Percentiles rank a stretch among this genome's conserved stretches.
Conservation (phyloP, 441 rosid species). For the Erodium chrysanthum region DNA sequence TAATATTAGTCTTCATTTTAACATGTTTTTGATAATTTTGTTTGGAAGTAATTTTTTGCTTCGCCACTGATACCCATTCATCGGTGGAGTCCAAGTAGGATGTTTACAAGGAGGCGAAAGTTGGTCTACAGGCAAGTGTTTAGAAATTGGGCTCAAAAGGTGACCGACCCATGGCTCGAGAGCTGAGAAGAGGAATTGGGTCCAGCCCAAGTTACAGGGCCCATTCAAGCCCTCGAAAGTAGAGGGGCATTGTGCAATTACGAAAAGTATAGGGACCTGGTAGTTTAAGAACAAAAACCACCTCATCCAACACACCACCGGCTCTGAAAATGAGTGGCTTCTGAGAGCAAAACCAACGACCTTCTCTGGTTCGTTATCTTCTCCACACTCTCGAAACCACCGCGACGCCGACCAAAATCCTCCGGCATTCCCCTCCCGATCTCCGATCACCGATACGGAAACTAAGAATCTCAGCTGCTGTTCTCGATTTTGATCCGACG, state of each 20-base stretch:
- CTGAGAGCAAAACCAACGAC: not conserved
- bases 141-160: no score
- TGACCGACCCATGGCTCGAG: no score
- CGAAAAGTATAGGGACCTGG: not conserved
- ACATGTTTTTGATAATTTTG: no score
- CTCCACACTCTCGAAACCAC: constrained; percentile 3
- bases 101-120: no score
- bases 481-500: not conserved
- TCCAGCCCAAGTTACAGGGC: no score
- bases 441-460: not conserved
- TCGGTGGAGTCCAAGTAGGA: no score
- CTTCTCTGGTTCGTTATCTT: constrained; percentile 5
- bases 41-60: no score
- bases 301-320: not conserved
- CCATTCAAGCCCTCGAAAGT: not conserved
- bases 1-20: no score
- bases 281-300: not conserved
- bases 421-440: not conserved
- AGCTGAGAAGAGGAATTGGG: no score
- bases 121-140: no score
- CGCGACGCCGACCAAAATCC: not conserved
- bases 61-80: no score
- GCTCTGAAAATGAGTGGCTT: not conserved
- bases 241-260: not conserved
- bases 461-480: not conserved